Conservation (phyloP, 768 basidiomycete species). For the Naganishia kalamii region DNA sequence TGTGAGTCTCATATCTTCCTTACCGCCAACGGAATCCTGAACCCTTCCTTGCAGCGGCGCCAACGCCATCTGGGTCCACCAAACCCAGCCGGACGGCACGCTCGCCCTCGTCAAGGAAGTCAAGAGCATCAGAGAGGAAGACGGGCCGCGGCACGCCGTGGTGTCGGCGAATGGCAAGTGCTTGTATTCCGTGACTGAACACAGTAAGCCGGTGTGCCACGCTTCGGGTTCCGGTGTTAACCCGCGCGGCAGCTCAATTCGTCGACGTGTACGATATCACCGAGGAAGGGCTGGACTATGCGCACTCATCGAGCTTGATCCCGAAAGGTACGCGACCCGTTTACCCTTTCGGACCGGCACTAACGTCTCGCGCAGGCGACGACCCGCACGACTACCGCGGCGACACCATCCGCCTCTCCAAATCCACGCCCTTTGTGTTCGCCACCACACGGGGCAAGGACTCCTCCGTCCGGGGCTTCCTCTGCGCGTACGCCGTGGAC, state of each 20-base stretch:
- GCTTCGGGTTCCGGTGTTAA: background rate
- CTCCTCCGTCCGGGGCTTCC: conserved; percentile 23
- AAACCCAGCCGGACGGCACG: conserved; percentile 24
- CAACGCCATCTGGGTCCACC: conserved; percentile 31
- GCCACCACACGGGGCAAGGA: conserved; percentile 37
- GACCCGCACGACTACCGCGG: conserved; percentile 31
- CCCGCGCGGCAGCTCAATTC: conserved; percentile 27
- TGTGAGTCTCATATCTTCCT: conserved; percentile 22
- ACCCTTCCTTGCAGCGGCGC: background rate
- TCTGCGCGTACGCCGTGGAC: conserved; percentile 28
- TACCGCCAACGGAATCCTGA: background rate
- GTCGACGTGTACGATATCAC: conserved; percentile 35
- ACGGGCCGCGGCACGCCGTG: conserved; percentile 34
- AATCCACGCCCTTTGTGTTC: conserved; percentile 26
- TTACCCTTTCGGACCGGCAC: background rate
- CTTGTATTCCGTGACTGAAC: conserved; percentile 37
- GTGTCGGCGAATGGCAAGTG: conserved; percentile 27
- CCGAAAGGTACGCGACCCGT: conserved; percentile 23
- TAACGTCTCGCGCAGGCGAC: conserved; percentile 1
- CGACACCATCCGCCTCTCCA: conserved; percentile 36
- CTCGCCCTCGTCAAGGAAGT: conserved; percentile 25
- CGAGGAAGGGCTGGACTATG: conserved; percentile 19
- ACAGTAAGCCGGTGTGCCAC: conserved; percentile 24
- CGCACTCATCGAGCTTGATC: conserved; percentile 31
- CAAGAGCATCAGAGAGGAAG: conserved; percentile 23